Evolutionary conservation across 306 rosid species (phyloP), one percentile per base, ranked within the genome.

Genomic region (Inga oerstediana): DNA sequence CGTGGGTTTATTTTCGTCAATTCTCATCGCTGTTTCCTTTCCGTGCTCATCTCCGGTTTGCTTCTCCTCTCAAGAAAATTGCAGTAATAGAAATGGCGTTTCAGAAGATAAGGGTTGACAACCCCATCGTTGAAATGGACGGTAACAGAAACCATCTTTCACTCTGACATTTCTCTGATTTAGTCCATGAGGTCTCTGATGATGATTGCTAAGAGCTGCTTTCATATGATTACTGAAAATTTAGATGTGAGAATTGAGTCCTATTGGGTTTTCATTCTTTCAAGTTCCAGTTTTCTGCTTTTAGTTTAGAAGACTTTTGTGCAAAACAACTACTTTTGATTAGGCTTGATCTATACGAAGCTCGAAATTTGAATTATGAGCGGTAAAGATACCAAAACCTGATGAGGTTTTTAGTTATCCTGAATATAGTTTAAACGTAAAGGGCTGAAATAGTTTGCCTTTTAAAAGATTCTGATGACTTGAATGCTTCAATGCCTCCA

Each of bases 101-200:
- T 87, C 87, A 88, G 80, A 96, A 90, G 91, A 93, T 96, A 84
- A 90, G 77, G 82, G 99, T 96, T 48, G 87, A 85, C 70, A 96
- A 91, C 80, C 97, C 99, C 90, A 89, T 96, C 92, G 98, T 93
- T 13, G 99, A 96, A 92, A 93, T 96, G 99, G 98, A 96, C 84
- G 98, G 99, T 96, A 80, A 72, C 41, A 48, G 67, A 37, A 17
- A 70, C 41, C 70, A 56, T 45, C 34, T 73, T 34, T 69, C 56
- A 59, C 74, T 52, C 30, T 66, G 35, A 7, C 13, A 27, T 0
- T 39, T 39, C 20, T 16, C 39, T 78, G 14, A 43, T 7, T 35
- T 41, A 24, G 34, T 75, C 27, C 74, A 45, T 58, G 10, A 73
- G 22, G 5, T 75, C 37, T 58, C 78, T 45, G 81, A 34, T 70